Percentiles rank a stretch among this genome's conserved stretches.
Evolutionary conservation across 257 asterid species (phyloP).

Genomic region (Solanum commersonii): DNA sequence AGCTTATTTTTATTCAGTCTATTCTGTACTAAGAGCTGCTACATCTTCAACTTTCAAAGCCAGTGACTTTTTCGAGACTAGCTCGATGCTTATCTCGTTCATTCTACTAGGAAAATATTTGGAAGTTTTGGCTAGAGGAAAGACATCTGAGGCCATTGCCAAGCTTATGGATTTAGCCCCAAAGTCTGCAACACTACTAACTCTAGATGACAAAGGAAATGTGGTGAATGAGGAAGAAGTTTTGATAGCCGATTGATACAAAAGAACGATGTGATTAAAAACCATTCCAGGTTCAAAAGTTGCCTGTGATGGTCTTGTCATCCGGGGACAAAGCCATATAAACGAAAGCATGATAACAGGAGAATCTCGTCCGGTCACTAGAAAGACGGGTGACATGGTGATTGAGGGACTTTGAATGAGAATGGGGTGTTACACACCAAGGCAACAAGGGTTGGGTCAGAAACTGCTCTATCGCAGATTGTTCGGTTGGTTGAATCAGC

Average conservation of each 20-base stretch:
- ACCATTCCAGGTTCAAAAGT: conserved; percentile 59
- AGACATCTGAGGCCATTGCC: conserved; percentile 61
- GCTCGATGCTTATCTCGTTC: conserved; percentile 63
- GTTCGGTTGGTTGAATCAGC: conserved; percentile 59
- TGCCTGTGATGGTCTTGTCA: conserved; percentile 50
- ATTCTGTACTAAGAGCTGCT: conserved; percentile 44
- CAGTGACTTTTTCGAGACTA: conserved; percentile 56
- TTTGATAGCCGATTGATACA: conserved; percentile 46
- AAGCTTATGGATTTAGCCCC: conserved; percentile 63
- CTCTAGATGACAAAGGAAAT: conserved; percentile 23
- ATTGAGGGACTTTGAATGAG: conserved; percentile 50
- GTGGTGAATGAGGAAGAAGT: conserved; percentile 44
- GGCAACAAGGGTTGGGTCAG: conserved; percentile 64
- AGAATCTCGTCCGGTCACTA: conserved; percentile 43
- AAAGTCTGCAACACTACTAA: conserved; percentile 33
- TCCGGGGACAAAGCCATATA: conserved; percentile 53
- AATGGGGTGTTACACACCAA: conserved; percentile 44
- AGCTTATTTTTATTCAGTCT: conserved; percentile 59
- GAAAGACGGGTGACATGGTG: conserved; percentile 35
- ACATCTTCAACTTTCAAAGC: conserved; percentile 34
- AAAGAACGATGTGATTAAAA: conserved; percentile 46
- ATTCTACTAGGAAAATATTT: conserved; percentile 57
- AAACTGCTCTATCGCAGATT: conserved; percentile 57
- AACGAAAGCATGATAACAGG: conserved; percentile 75
- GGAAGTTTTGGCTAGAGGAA: conserved; percentile 63